Evolutionary conservation across 352 stramenopile genomes (phyloP), one percentile per base, ranked within the genome.

Genomic region (Phytopythium sindhum): DNA sequence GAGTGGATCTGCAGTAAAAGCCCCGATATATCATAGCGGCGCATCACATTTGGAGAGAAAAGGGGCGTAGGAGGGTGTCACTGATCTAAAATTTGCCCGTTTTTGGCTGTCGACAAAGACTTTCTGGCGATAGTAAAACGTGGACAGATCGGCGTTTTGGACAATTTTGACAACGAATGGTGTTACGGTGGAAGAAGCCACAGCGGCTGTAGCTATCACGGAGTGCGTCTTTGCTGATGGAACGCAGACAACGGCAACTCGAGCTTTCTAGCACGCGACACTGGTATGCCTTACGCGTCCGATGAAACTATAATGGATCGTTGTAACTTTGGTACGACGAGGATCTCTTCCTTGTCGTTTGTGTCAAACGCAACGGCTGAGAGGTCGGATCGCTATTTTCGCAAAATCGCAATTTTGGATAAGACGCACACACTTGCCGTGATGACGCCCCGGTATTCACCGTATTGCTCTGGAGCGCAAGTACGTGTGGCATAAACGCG

Each of bases 21-120:
- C n/a, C 33, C 23, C 54, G 54, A 60, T 60, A 60, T 60, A 60
- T 60, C 54, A 60, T 60, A 41, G 15, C 31, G 29, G 53, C 29
- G 11, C 42, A 50, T 50, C 42, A 50, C 42, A 50, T 24, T 50
- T 26, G 42, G 45, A 14, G 9, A 52, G 23, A 52, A 9, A 52
- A 52, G 23, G 45, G 45, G n/a, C 23, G 23, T 11, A 12, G 21
- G 23, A 52, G 23, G 45, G 19, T 26, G 44, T 15, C 45, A 1
- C 45, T 52, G 45, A 50, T 24, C 42, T 50, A 50, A 50, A 50
- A 26, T 50, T 50, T 50, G 42, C 21, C 19, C 12, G 21, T 39
- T 39, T 39, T 39, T 14, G 33, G 33, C 33, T 39, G 33, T 39
- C 33, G 10, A 39, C 33, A 39, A 35, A 35, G 31, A 35, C 31